Percentiles rank a stretch among this genome's conserved stretches.
Conservation (phyloP, 352 stramenopile genomes). For the Globisporangium mamillatum region DNA sequence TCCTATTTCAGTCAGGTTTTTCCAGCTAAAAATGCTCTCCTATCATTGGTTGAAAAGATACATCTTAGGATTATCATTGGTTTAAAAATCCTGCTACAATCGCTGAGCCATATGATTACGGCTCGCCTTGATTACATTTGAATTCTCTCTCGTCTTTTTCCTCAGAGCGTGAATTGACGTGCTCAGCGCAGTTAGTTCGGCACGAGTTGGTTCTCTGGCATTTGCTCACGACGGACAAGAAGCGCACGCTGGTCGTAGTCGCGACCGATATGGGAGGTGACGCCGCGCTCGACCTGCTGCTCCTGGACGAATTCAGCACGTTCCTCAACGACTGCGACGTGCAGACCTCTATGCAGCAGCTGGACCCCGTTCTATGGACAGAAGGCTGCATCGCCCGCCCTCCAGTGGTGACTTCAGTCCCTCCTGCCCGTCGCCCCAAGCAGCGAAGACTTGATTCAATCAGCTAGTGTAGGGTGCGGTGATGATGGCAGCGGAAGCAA, state of each 20-base stretch:
- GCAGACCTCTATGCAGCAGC: too few relatives aligned
- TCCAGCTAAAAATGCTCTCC: too few relatives aligned
- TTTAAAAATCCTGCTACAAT: too few relatives aligned
- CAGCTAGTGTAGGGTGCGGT: not conserved
- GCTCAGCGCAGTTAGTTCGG: too few relatives aligned
- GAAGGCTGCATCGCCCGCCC: not conserved
- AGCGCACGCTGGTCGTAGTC: not conserved
- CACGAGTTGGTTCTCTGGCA: too few relatives aligned
- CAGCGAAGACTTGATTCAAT: not conserved
- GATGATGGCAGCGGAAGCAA: not conserved
- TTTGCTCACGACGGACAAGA: not conserved
- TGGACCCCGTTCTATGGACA: not conserved
- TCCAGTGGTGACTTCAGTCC: not conserved
- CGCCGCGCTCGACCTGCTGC: not conserved
- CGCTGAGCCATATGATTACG: too few relatives aligned
- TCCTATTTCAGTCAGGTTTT: too few relatives aligned
- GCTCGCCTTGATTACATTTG: too few relatives aligned
- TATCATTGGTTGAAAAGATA: too few relatives aligned
- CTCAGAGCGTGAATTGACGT: too few relatives aligned
- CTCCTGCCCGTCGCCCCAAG: not conserved
- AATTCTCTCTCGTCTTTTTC: too few relatives aligned
- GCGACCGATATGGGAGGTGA: not conserved
- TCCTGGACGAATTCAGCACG: not conserved
- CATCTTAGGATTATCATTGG: too few relatives aligned
- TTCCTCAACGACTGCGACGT: not conserved